Conservation (phyloP, 768 basidiomycete genomes). For the Mycena olivaceomarginata region DNA sequence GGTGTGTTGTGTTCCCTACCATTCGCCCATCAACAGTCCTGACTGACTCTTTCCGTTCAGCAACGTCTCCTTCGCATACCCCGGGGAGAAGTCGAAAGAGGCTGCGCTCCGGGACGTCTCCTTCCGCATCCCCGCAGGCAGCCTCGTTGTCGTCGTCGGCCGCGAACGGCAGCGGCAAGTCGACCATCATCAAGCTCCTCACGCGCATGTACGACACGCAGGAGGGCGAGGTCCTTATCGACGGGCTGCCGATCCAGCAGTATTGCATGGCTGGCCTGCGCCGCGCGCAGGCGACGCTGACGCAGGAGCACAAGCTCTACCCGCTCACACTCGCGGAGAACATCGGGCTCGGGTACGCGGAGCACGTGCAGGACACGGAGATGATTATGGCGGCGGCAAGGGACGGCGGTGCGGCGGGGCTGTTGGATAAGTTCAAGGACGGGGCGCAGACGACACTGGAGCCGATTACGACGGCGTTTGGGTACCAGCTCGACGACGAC, state of each 20-base stretch:
- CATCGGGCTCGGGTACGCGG: slow-evolving; percentile 57
- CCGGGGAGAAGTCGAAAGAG: slow-evolving; percentile 44
- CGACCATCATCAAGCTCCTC: slow-evolving; percentile 58
- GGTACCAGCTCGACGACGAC: slow-evolving; percentile 37
- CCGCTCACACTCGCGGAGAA: slow-evolving; percentile 62
- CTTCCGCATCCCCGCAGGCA: slow-evolving; percentile 53
- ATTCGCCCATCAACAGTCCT: background rate
- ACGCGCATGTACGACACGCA: slow-evolving; percentile 56
- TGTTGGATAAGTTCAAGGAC: slow-evolving; percentile 38
- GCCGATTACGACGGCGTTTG: slow-evolving; percentile 23
- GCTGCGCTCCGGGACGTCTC: slow-evolving; percentile 51
- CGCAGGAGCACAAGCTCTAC: slow-evolving; percentile 60
- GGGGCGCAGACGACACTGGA: slow-evolving; percentile 34
- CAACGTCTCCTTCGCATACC: slow-evolving; percentile 62
- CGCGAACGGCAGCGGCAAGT: slow-evolving; percentile 60
- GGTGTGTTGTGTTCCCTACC: background rate
- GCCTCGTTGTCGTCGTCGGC: slow-evolving; percentile 59
- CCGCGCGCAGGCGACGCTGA: slow-evolving; percentile 56
- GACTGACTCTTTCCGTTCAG: slow-evolving; percentile 42
- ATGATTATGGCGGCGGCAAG: slow-evolving; percentile 37
- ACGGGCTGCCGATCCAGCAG: slow-evolving; percentile 55
- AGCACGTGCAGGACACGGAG: slow-evolving; percentile 19
- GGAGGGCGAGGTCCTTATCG: slow-evolving; percentile 54
- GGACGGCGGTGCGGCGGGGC: slow-evolving; percentile 38
- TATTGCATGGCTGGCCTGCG: slow-evolving; percentile 56